These are phyloP conservation scores for Suaeda aralocaspica DNA, from an alignment of 148 eudicot species.

Conservation along the genomic window DNA sequence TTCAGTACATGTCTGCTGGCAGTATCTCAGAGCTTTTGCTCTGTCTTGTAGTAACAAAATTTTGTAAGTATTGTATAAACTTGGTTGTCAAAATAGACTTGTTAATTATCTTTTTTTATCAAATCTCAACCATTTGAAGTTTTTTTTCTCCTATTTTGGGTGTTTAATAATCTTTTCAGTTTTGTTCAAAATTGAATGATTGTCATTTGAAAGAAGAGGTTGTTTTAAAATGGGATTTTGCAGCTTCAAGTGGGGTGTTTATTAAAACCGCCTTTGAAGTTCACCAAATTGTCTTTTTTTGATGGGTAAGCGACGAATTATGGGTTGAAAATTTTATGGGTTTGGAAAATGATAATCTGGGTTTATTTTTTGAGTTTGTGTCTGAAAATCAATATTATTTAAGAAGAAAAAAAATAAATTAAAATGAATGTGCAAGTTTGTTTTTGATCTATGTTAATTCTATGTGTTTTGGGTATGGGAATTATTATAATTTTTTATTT, in stretches of 20 bases:
- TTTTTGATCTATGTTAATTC: conserved; percentile 11
- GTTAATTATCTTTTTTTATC: neutral
- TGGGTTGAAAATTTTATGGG: neutral
- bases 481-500: no score
- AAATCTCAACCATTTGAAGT: neutral
- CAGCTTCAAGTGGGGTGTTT: neutral
- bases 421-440: neutral
- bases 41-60: neutral
- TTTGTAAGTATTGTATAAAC: conserved; percentile 1
- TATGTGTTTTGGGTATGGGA: neutral
- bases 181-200: neutral
- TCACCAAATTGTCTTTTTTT: neutral
- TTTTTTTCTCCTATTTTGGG: neutral
- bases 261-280: neutral
- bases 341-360: conserved; percentile 5
- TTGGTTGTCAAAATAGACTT: conserved; percentile 15
- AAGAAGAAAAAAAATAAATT: no score
- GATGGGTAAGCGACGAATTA: conserved; percentile 16
- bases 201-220: no score
- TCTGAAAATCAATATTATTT: conserved; percentile 8
- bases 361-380: conserved; percentile 16
- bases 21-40: conserved; percentile 7
- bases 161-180: neutral
- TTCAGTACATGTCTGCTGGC: conserved; percentile 14
- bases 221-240: conserved; percentile 2